These are phyloP conservation scores for Heterobasidion annosum DNA, from an alignment of 1,284 basidiomycete genomes.

Conservation along the genomic window DNA sequence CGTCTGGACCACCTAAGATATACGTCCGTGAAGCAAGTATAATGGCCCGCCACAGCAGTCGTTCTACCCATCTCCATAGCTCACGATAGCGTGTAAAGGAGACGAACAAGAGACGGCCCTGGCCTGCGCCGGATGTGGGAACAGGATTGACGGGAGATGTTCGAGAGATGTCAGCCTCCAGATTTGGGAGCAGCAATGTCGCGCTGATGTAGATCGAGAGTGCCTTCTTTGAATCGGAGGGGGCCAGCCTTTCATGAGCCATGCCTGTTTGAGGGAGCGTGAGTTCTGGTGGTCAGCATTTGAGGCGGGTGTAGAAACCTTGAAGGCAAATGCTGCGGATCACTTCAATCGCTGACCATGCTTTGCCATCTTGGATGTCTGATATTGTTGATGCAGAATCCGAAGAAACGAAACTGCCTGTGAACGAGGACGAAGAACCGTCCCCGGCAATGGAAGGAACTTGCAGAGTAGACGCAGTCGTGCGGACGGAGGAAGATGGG, in stretches of 20 bases:
- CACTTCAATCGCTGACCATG: conserved; percentile 58
- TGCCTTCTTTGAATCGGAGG: conserved; percentile 36
- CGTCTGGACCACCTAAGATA: conserved; percentile 27
- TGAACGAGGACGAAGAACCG: conserved; percentile 30
- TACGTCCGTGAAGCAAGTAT: conserved; percentile 43
- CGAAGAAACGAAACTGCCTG: conserved; percentile 38
- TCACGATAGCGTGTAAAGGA: conserved; percentile 60
- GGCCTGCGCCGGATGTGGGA: conserved; percentile 17
- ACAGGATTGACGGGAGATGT: conserved; percentile 23
- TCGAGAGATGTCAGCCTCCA: conserved; percentile 40
- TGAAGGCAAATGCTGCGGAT: conserved; percentile 61
- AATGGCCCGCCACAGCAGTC: conserved; percentile 60
- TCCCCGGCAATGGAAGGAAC: conserved; percentile 23
- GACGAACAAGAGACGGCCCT: conserved; percentile 30
- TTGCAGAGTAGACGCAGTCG: conserved; percentile 28
- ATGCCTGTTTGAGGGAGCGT: conserved; percentile 29
- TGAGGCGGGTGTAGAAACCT: conserved; percentile 30
- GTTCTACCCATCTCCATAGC: conserved; percentile 74
- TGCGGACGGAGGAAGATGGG: conserved; percentile 30
- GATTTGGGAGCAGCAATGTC: conserved; percentile 40
- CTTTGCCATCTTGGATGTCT: conserved; percentile 53
- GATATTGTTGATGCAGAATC: conserved; percentile 28
- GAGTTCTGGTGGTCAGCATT: not conserved
- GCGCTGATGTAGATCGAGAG: conserved; percentile 46
- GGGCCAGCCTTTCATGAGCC: conserved; percentile 40